These are phyloP conservation scores for Cornus suecica DNA, from an alignment of 148 eudicot species.

Conservation along the genomic window DNA sequence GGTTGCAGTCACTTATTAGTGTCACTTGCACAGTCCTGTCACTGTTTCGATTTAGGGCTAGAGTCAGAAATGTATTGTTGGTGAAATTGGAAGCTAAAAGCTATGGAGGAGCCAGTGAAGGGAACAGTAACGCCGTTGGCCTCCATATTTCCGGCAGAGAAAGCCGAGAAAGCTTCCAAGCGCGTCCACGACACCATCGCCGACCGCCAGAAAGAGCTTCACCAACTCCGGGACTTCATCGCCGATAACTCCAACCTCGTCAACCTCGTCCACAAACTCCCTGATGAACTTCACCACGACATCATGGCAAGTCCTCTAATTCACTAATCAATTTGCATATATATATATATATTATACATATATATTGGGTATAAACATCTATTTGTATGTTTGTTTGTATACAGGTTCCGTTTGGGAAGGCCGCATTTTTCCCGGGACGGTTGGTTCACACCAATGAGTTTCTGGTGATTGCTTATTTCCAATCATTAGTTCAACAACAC, in stretches of 20 bases:
- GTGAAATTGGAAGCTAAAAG: neutral
- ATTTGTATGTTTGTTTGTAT: neutral
- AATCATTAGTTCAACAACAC: neutral
- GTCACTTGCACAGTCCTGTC: too few relatives aligned
- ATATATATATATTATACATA: neutral
- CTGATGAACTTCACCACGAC: conserved; percentile 76
- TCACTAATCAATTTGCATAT: neutral
- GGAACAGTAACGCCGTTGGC: conserved; percentile 77
- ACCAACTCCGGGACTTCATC: conserved; percentile 36
- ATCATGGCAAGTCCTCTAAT: conserved; percentile 45
- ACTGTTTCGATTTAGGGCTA: neutral
- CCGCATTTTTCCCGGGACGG: conserved; percentile 89
- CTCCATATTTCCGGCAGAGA: conserved; percentile 55
- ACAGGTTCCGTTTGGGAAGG: conserved; percentile 96
- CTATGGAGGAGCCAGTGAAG: conserved; percentile 25
- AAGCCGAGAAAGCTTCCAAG: conserved; percentile 59
- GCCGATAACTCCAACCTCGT: conserved; percentile 59
- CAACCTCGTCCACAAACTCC: conserved; percentile 72
- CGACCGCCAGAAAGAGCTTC: conserved; percentile 44
- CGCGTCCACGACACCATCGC: conserved; percentile 49
- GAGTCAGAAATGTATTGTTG: neutral
- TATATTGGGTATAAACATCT: neutral
- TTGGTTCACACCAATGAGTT: conserved; percentile 88
- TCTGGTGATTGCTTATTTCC: conserved; percentile 43
- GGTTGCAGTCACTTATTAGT: too few relatives aligned